A percentile compares a stretch with the other conserved stretches of the same genome.
Evolutionary conservation across 805 yeast species (phyloP).

Genomic region (Metschnikowia vanudenii): DNA sequence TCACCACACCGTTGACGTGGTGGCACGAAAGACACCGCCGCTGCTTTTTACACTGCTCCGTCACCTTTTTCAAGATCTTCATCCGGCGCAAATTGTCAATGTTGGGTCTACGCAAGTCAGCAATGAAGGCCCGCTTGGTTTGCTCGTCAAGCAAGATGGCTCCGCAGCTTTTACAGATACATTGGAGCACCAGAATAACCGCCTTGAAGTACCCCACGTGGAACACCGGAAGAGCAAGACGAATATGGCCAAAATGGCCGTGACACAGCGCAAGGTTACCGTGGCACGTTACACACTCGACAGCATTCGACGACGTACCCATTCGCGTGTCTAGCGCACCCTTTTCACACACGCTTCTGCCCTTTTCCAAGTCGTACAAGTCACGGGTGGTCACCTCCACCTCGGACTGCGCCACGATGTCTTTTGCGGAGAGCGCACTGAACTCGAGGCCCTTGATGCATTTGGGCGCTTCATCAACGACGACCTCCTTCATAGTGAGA

Average conservation of each 20-base stretch:
- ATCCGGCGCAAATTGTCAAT: slow-evolving; percentile 89
- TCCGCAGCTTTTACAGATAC: slow-evolving; percentile 89
- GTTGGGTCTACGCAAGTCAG: slow-evolving; percentile 83
- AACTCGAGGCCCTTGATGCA: slow-evolving; percentile 87
- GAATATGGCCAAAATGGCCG: slow-evolving; percentile 96
- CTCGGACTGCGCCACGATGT: slow-evolving; percentile 89
- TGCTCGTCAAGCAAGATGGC: slow-evolving; percentile 70
- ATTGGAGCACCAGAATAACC: slow-evolving; percentile 81
- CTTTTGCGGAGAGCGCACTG: slow-evolving; percentile 88
- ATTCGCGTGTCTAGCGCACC: slow-evolving; percentile 91
- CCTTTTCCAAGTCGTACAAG: slow-evolving; percentile 85
- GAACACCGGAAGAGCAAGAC: slow-evolving; percentile 91
- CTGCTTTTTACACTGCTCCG: slow-evolving; percentile 94
- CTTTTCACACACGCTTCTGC: slow-evolving; percentile 72
- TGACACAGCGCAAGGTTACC: slow-evolving; percentile 93
- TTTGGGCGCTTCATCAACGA: slow-evolving; percentile 83
- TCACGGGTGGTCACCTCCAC: slow-evolving; percentile 92
- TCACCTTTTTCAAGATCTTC: slow-evolving; percentile 76
- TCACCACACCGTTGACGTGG: slow-evolving; percentile 92
- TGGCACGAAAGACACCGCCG: slow-evolving; percentile 87
- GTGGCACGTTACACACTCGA: slow-evolving; percentile 87
- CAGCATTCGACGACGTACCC: slow-evolving; percentile 90
- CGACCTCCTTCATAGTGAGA: slow-evolving; percentile 43
- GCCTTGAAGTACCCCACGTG: slow-evolving; percentile 97
- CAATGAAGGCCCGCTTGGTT: slow-evolving; percentile 62